Evolutionary conservation across 2,329 filamentous ascomycete species (phyloP).

Genomic region (Colletotrichum musae): DNA sequence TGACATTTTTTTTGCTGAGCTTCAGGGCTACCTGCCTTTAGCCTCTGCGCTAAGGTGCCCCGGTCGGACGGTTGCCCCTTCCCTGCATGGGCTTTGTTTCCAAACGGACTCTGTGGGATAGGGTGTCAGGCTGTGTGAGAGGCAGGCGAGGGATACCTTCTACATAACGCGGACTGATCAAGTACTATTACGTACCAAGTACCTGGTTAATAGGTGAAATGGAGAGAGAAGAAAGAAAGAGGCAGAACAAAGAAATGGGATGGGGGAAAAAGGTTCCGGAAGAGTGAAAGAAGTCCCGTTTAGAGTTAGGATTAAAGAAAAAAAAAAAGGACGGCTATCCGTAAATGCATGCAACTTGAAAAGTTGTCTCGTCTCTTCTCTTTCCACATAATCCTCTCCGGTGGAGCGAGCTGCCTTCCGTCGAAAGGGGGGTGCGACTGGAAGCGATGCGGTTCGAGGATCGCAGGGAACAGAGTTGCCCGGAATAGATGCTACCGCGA

Average conservation of each 20-base stretch:
- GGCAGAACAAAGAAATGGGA: no score
- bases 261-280: conserved; percentile 4
- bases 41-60: background rate
- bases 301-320: conserved; percentile 15
- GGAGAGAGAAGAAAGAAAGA: no score
- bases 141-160: background rate
- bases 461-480: background rate
- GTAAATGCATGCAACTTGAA: background rate
- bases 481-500: conserved; percentile 21
- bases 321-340: background rate
- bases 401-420: no score
- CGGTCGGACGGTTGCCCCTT: conserved; percentile 9
- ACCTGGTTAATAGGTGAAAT: no score
- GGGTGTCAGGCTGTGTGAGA: conserved; percentile 6
- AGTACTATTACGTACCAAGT: background rate
- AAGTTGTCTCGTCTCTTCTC: background rate
- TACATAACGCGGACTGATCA: no score
- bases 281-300: background rate
- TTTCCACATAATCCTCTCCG: background rate
- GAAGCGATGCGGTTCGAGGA: conserved; percentile 3
- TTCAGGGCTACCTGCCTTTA: no score
- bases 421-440: background rate
- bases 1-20: no score
- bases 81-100: conserved; percentile 32
- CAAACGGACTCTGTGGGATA: conserved; percentile 27